Base-by-base conservation (phyloP, 1,139 yeast species). In the Geotrichum macrosporum region DNA sequence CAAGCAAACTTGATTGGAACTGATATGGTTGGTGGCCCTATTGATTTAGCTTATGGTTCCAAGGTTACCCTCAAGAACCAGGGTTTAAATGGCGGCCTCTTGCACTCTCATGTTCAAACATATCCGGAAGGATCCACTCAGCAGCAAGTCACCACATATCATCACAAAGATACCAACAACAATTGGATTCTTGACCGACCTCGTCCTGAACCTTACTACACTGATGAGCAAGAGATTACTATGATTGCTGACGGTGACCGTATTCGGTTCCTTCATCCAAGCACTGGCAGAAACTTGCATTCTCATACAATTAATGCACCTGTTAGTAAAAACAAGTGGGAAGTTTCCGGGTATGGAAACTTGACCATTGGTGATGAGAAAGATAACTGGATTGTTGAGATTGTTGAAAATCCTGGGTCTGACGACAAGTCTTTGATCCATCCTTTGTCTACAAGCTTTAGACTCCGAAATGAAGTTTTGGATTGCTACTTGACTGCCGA, bases 121-220 rank as follows among this genome's bases (percentile, higher is more conserved):
- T 92, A 73, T 72, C 98, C 98, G 37, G 95, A 81, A 60, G 99
- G 99, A 48, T 89, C 97, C 16, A 76, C 78, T 58, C 99, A 92
- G 70, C 97, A 92, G 69, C 98, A 92, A 70, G 85, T 92, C 48
- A 92, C 98, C 38, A 85, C 95, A 29, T 92, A 92, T 66, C 80
- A 87, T 45, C 96, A 87, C 72, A 86, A 86, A 70, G 99, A 92
- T 68, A 61, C 80, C 49, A 92, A 92, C 72, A 92, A 92, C 67
- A 81, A 87, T 59, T 92, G 97, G 97, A 62, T 75, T 36, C 76
- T 94, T 71, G 87, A 88, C 68, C 78, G 85, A 64, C 71, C 79
- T 29, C 81, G 96, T 69, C 74, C 70, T 29, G 75, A 75, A n/a
- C 67, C 71, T 41, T 80, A 77, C 65, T 69, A 71, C 53, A 69